These are phyloP conservation scores for Vanrija sp. DNA, from an alignment of 1,284 basidiomycete genomes.

Conservation along the genomic window DNA sequence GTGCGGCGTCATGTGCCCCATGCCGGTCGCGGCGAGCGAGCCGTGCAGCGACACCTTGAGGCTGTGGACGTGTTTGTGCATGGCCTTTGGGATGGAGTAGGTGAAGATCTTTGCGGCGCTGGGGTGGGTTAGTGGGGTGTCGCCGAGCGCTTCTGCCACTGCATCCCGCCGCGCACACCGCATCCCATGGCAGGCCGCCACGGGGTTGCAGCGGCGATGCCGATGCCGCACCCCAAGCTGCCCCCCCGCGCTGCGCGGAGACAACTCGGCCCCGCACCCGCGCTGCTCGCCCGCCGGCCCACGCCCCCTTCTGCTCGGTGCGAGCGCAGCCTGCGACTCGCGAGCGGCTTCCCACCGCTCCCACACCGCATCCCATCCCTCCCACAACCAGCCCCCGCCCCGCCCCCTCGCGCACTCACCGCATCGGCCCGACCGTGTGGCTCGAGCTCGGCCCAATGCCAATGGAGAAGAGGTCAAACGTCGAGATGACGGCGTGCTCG, in stretches of 20 bases:
- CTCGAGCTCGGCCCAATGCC: constrained; percentile 56
- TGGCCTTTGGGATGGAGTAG: constrained; percentile 23
- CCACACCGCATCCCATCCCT: neutral
- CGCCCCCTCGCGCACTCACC: constrained; percentile 14
- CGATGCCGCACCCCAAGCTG: too few species aligned
- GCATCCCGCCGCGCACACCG: neutral
- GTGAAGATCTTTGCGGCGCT: constrained; percentile 18
- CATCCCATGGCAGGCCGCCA: too few species aligned
- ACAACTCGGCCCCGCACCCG: too few species aligned
- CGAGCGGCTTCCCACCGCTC: neutral
- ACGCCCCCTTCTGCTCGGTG: too few species aligned
- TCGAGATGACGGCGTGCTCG: constrained; percentile 87
- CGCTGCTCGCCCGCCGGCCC: too few species aligned
- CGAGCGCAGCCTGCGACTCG: too few species aligned
- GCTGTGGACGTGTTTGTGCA: constrained; percentile 58
- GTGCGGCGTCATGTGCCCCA: constrained; percentile 88
- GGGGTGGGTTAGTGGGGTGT: neutral
- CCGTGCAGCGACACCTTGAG: constrained; percentile 77
- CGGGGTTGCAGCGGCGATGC: too few species aligned
- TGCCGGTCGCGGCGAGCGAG: constrained; percentile 57
- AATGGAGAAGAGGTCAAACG: constrained; percentile 90
- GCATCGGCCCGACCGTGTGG: constrained; percentile 84
- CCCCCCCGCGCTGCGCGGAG: too few species aligned
- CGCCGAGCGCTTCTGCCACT: too few species aligned
- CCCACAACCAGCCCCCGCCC: neutral